Evolutionary conservation across 129 eudicot genomes (phyloP).

Genomic region (sunflower (Helianthus annuus)): HanXRQr2.0-SUNRISE NC_035446.2:167195971-167196470

Average conservation of each 20-base stretch:
- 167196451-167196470: no score
- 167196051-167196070: conserved; percentile 50
- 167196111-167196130: conserved; percentile 44
- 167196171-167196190: conserved; percentile 18
- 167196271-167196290: no score
- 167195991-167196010: conserved; percentile 35
- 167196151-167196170: conserved; percentile 16
- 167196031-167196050: conserved; percentile 35
- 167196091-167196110: conserved; percentile 41
- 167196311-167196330: no score
- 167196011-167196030: conserved; percentile 40
- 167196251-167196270: conserved; percentile 62
- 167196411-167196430: no score
- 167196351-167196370: no score
- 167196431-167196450: no score
- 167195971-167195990: conserved; percentile 42
- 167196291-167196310: no score
- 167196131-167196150: conserved; percentile 25
- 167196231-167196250: conserved; percentile 71
- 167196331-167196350: no score
- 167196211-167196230: conserved; percentile 59
- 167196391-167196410: no score
- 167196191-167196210: conserved; percentile 56
- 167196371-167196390: no score
- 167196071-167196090: conserved; percentile 43